phyloP scores from a whole-genome alignment of 768 basidiomycete species.

The Holtermannia corniformis region DNA sequence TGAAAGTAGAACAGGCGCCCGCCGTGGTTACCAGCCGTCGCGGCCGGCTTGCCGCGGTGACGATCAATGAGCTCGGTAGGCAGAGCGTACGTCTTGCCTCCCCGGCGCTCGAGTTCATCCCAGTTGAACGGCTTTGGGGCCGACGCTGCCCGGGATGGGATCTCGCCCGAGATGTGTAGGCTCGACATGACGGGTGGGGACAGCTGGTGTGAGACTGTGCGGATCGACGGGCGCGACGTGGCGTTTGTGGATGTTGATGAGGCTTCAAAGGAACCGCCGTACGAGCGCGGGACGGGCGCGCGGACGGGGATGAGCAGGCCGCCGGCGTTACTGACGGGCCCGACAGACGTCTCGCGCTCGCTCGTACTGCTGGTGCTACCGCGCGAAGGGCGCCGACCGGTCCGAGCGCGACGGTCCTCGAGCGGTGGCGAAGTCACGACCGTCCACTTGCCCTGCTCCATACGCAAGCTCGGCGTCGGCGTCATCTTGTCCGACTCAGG shows the following conservation, averaged over 20 bases:
- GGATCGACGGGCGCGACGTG: not conserved
- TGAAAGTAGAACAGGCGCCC: conserved; percentile 30
- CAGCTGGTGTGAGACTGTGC: not conserved
- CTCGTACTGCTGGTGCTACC: not conserved
- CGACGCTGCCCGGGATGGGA: not conserved
- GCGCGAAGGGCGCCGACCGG: not conserved
- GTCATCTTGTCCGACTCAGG: conserved; percentile 8
- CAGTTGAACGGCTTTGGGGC: conserved; percentile 24
- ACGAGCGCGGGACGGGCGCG: too few relatives aligned
- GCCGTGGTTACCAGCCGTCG: not conserved
- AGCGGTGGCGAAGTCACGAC: conserved; percentile 1
- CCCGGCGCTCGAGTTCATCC: conserved; percentile 23
- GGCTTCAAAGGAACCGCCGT: conserved; percentile 1
- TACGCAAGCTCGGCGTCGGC: conserved; percentile 25
- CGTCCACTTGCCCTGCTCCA: conserved; percentile 20
- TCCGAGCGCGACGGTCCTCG: too few relatives aligned
- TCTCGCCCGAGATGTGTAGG: too few relatives aligned
- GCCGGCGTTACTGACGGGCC: not conserved
- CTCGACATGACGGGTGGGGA: not conserved
- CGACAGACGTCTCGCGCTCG: not conserved
- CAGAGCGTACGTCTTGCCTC: conserved; percentile 28
- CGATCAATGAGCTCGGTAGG: conserved; percentile 24
- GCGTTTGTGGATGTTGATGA: not conserved
- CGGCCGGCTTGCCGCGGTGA: conserved; percentile 16
- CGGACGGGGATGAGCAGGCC: not conserved